These are phyloP conservation scores for Penicillium frequentans DNA, from an alignment of 2,329 filamentous ascomycete species.

Conservation along the genomic window DNA sequence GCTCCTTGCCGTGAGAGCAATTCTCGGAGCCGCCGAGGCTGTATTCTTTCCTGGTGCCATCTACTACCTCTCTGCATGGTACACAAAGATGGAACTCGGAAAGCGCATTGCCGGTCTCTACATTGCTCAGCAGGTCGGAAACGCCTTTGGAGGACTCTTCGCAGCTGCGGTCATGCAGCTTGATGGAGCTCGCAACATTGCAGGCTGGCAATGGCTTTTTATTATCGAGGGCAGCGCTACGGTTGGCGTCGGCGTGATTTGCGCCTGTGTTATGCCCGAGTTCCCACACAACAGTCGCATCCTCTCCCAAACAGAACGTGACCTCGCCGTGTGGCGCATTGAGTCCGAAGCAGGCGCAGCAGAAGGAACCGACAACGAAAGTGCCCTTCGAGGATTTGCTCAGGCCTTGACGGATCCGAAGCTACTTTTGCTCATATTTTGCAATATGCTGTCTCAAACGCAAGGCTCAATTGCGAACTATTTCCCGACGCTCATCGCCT, in stretches of 20 bases:
- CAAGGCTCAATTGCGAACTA: slow-evolving; percentile 35
- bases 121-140: slow-evolving; percentile 28
- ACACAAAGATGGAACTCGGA: slow-evolving; percentile 36
- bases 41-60: slow-evolving; percentile 55
- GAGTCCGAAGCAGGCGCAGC: slow-evolving; percentile 40
- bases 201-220: slow-evolving; percentile 31
- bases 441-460: slow-evolving; percentile 42
- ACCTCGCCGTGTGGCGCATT: slow-evolving; percentile 26
- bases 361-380: slow-evolving; percentile 38
- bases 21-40: slow-evolving; percentile 63
- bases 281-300: slow-evolving; percentile 44
- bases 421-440: slow-evolving; percentile 39
- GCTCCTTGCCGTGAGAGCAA: slow-evolving; percentile 58
- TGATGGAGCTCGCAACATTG: slow-evolving; percentile 20
- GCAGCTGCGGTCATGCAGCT: slow-evolving; percentile 27
- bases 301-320: slow-evolving; percentile 19
- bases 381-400: slow-evolving; percentile 20
- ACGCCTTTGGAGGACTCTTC: slow-evolving; percentile 29
- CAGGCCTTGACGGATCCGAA: slow-evolving; percentile 39
- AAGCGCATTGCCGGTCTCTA: slow-evolving; percentile 33
- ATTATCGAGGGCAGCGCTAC: slow-evolving; percentile 31
- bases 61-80: slow-evolving; percentile 43
- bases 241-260: slow-evolving; percentile 30
- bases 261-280: slow-evolving; percentile 38
- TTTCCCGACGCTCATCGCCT: slow-evolving; percentile 26